A percentile compares a stretch with the other conserved stretches of the same genome.
Conservation (phyloP, 2,329 filamentous ascomycete genomes). For the Penicillium griseofulvum region DNA sequence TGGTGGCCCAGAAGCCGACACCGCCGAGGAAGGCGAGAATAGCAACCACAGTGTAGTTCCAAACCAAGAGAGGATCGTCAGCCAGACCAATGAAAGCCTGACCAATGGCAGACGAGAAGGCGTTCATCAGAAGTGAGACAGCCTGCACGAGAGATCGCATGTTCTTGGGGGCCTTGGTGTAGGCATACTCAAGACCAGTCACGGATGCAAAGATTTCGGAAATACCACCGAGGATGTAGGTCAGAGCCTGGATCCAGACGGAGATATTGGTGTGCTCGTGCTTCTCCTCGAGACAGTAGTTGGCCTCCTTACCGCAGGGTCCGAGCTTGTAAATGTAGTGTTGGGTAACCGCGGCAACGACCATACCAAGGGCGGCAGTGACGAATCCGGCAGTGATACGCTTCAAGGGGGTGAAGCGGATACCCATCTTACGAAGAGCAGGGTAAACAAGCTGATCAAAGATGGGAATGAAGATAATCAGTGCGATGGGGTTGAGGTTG, state of each 20-base stretch:
- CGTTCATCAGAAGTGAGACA: conserved; percentile 68
- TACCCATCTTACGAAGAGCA: conserved; percentile 44
- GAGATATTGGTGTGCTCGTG: conserved; percentile 58
- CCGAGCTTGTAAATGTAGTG: conserved; percentile 58
- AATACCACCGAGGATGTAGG: conserved; percentile 54
- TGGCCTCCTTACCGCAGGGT: conserved; percentile 58
- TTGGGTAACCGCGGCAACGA: conserved; percentile 51
- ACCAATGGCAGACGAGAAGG: conserved; percentile 67
- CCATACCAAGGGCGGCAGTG: conserved; percentile 49
- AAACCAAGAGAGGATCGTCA: conserved; percentile 64
- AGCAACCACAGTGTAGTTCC: conserved; percentile 68
- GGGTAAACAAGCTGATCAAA: conserved; percentile 55
- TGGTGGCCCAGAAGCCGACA: conserved; percentile 65
- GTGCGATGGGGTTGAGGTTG: conserved; percentile 54
- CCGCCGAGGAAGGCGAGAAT: conserved; percentile 63
- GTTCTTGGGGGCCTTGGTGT: conserved; percentile 73
- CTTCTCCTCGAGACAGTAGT: conserved; percentile 48
- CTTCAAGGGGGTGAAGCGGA: conserved; percentile 55
- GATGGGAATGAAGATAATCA: conserved; percentile 56
- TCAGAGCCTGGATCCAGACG: conserved; percentile 56
- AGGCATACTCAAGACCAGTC: conserved; percentile 71
- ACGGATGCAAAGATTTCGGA: conserved; percentile 59
- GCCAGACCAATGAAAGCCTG: conserved; percentile 64
- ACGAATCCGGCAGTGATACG: conserved; percentile 54
- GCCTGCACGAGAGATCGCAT: conserved; percentile 74